Evolutionary conservation across 225 moss, liverwort and hornwort genomes (phyloP).

Genomic region (Marchantia paleacea): DNA sequence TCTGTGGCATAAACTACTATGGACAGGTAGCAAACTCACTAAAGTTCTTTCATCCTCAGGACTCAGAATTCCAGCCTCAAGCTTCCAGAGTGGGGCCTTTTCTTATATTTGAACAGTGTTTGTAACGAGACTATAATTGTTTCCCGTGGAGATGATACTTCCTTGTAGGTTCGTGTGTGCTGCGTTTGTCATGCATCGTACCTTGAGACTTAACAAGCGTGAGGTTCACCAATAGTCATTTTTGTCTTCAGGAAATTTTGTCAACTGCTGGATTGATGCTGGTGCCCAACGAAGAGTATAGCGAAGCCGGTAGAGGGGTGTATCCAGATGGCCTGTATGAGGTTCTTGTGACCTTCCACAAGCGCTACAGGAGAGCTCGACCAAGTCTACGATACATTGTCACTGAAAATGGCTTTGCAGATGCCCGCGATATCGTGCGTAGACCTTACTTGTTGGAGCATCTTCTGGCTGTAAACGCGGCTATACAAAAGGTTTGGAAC

Average conservation of each 20-base stretch:
- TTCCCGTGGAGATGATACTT: background rate
- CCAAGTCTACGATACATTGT: slow-evolving; percentile 81
- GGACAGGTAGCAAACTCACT: slow-evolving; percentile 60
- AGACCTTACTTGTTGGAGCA: slow-evolving; percentile 88
- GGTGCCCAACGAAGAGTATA: slow-evolving; percentile 86
- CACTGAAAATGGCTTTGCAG: slow-evolving; percentile 94
- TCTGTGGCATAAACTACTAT: slow-evolving; percentile 93
- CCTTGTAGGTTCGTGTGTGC: background rate
- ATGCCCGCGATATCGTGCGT: slow-evolving; percentile 72
- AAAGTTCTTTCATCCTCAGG: background rate
- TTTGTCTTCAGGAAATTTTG: slow-evolving; percentile 58
- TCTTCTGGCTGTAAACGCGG: slow-evolving; percentile 74
- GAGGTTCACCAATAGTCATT: background rate
- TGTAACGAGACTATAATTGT: no score
- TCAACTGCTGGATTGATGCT: slow-evolving; percentile 79
- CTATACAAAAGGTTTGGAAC: slow-evolving; percentile 61
- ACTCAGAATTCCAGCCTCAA: background rate
- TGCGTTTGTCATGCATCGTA: no score
- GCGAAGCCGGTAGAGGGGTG: slow-evolving; percentile 91
- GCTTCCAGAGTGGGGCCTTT: background rate
- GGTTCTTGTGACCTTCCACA: slow-evolving; percentile 69
- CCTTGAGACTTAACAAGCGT: background rate
- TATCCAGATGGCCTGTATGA: slow-evolving; percentile 91
- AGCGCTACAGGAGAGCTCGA: slow-evolving; percentile 59
- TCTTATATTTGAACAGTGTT: background rate